A percentile compares a stretch with the other conserved stretches of the same genome.
These are phyloP conservation scores for Aspergillus eucalypticola DNA, from an alignment of 2,329 filamentous ascomycete species.

Conservation along the genomic window DNA sequence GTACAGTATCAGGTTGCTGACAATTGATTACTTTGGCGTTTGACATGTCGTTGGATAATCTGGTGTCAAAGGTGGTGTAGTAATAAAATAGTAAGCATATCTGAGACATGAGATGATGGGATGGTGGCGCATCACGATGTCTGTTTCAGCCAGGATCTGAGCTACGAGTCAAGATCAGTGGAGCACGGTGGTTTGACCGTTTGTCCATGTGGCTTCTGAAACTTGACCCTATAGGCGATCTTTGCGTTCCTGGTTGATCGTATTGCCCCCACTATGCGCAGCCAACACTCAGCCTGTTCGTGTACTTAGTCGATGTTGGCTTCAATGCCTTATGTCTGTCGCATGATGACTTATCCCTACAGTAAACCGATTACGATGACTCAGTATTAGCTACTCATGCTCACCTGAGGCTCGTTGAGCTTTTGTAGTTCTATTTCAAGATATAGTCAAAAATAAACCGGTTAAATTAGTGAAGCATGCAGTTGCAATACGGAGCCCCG, in stretches of 20 bases:
- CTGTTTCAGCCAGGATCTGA: background rate
- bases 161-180: background rate
- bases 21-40: background rate
- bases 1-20: background rate
- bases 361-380: background rate
- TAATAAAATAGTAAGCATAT: background rate
- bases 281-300: background rate
- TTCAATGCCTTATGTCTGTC: background rate
- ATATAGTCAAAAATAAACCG: background rate
- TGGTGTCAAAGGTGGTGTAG: background rate
- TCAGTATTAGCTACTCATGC: background rate
- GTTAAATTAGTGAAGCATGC: too few species aligned
- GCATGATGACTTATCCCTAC: background rate
- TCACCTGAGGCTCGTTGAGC: too few species aligned
- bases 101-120: background rate
- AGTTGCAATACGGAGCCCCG: accelerated
- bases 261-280: background rate
- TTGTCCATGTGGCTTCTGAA: background rate
- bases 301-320: background rate
- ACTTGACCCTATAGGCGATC: background rate
- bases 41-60: background rate
- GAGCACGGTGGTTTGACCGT: background rate
- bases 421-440: background rate
- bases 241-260: background rate
- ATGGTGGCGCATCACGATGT: background rate